Evolutionary conservation across 2,329 filamentous ascomycete genomes (phyloP).

Genomic region (Pseudocercospora musae): DNA sequence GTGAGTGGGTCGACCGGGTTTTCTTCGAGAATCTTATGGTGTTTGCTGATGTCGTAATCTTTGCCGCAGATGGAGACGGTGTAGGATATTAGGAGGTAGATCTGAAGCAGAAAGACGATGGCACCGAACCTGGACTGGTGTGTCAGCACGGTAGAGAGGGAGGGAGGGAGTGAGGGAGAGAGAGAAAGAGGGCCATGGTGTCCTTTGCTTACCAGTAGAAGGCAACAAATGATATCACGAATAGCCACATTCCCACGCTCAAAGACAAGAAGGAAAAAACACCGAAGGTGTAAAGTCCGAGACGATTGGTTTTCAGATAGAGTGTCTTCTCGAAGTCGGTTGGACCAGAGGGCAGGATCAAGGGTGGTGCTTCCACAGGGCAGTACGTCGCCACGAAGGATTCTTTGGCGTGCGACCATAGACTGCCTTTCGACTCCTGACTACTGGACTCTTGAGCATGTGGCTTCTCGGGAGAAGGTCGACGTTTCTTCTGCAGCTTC

Average conservation of each 20-base stretch:
- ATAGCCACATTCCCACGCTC: conserved; percentile 46
- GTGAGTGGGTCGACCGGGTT: conserved; percentile 35
- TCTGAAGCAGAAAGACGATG: conserved; percentile 40
- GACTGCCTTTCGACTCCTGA: conserved; percentile 9
- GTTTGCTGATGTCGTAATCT: conserved; percentile 40
- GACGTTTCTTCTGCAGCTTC: conserved; percentile 14
- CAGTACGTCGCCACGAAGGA: conserved; percentile 19
- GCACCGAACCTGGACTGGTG: conserved; percentile 34
- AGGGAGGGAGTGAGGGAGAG: too few species aligned
- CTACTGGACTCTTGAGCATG: conserved; percentile 4
- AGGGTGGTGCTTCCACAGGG: conserved; percentile 15
- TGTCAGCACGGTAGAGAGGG: neutral
- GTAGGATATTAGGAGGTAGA: conserved; percentile 44
- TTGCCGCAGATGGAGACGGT: conserved; percentile 40
- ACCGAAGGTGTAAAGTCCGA: conserved; percentile 42
- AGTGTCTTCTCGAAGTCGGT: conserved; percentile 41
- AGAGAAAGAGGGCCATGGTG: too few species aligned
- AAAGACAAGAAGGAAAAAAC: conserved; percentile 42
- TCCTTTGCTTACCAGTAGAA: conserved; percentile 18
- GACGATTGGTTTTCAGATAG: conserved; percentile 41
- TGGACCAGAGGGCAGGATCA: conserved; percentile 38
- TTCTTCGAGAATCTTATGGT: conserved; percentile 34
- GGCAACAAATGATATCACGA: conserved; percentile 37
- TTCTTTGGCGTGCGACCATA: conserved; percentile 16
- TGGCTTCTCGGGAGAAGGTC: neutral